Percentiles rank a stretch among this genome's conserved stretches.
Evolutionary conservation across 345 rosid species (phyloP).

Genomic region (Physaria fendleri): DNA sequence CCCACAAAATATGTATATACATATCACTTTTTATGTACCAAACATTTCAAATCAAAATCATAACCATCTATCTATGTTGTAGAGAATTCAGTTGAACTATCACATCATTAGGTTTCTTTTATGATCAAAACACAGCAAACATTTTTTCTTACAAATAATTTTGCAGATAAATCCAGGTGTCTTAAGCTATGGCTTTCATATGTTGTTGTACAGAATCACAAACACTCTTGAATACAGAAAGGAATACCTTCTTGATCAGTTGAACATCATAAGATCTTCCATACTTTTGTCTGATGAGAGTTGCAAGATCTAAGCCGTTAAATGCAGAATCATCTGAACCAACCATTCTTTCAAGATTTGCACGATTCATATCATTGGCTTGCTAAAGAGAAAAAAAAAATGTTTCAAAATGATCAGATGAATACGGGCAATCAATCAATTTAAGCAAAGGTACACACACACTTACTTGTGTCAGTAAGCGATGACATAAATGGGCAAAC

Average conservation of each 20-base stretch:
- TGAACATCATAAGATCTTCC: constrained; percentile 95
- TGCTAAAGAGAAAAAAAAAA: constrained; percentile 33
- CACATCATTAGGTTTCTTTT: neutral
- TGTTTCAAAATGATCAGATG: neutral
- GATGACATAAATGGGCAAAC: neutral
- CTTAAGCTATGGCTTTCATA: neutral
- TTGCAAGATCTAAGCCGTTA: constrained; percentile 88
- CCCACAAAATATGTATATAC: neutral
- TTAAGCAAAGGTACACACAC: neutral
- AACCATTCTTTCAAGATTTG: constrained; percentile 83
- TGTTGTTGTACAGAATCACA: neutral
- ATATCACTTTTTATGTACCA: neutral
- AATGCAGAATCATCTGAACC: constrained; percentile 86
- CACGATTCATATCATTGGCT: constrained; percentile 51
- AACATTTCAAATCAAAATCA: neutral
- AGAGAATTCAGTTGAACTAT: neutral
- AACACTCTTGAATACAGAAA: constrained; percentile 1
- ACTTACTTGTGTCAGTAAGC: neutral
- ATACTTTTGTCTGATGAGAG: constrained; percentile 85
- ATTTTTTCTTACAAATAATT: constrained; percentile 32
- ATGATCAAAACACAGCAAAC: neutral
- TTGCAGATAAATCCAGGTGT: neutral
- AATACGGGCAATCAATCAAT: neutral
- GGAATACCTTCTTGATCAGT: constrained; percentile 77
- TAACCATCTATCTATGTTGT: neutral